phyloP scores from a whole-genome alignment of 352 stramenopile species.

The Phytophthora pisi region DNA sequence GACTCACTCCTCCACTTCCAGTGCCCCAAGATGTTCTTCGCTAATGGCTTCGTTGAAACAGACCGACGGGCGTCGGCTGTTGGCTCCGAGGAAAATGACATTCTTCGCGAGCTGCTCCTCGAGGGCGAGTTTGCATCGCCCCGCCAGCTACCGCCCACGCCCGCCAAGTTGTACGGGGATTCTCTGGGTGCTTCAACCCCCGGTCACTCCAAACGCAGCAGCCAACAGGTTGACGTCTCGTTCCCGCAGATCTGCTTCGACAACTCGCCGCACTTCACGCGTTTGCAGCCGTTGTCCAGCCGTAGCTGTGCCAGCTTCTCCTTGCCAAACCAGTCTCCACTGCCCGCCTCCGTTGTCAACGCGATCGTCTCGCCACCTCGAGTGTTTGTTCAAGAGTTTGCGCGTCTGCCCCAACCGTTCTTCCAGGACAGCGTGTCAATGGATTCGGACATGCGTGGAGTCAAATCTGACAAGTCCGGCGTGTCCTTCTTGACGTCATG shows the following conservation, averaged over 20 bases:
- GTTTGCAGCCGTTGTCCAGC: constrained; percentile 64
- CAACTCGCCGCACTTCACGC: constrained; percentile 58
- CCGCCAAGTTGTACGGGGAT: constrained; percentile 47
- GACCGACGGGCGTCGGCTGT: constrained; percentile 49
- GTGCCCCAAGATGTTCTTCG: constrained; percentile 70
- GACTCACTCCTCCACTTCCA: constrained; percentile 15
- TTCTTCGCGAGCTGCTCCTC: constrained; percentile 75
- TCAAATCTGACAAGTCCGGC: constrained; percentile 32
- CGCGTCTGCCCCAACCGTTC: constrained; percentile 62
- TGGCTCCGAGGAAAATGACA: constrained; percentile 68
- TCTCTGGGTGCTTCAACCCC: constrained; percentile 16
- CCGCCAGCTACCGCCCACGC: constrained; percentile 51
- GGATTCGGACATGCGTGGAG: constrained; percentile 36
- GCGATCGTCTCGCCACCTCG: constrained; percentile 75
- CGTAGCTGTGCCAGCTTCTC: constrained; percentile 49
- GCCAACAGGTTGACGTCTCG: constrained; percentile 66
- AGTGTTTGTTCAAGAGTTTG: constrained; percentile 83
- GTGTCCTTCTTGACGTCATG: constrained; percentile 58
- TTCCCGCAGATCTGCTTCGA: constrained; percentile 79
- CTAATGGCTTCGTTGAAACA: constrained; percentile 69
- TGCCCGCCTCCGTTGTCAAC: constrained; percentile 65
- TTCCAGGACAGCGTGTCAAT: constrained; percentile 56
- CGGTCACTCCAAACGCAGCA: constrained; percentile 47
- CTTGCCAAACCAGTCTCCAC: constrained; percentile 41
- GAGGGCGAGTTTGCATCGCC: constrained; percentile 75